Conservation (phyloP, 192 early-diverging fungal species). For the Podochytrium sp. region DNA sequence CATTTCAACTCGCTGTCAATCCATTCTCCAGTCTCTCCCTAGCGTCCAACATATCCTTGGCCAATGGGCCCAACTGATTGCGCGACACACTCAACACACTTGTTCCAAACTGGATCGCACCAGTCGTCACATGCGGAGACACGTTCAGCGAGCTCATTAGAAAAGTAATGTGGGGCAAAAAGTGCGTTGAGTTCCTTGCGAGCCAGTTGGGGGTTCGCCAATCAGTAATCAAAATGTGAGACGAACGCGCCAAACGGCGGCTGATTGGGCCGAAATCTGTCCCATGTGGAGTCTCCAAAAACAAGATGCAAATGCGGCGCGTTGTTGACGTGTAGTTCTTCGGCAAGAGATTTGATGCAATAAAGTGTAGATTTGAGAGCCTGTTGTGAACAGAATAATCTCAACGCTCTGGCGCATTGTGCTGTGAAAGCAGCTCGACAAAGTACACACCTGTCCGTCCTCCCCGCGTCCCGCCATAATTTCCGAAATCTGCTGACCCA, state of each 20-base stretch:
- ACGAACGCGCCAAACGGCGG: slow-evolving; percentile 14
- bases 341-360: slow-evolving; percentile 40
- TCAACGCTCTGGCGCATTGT: background rate
- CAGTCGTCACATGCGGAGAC: slow-evolving; percentile 9
- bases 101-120: slow-evolving; percentile 25
- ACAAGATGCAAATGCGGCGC: slow-evolving; percentile 19
- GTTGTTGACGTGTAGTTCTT: slow-evolving; percentile 24
- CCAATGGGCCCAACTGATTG: slow-evolving; percentile 29
- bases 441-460: slow-evolving; percentile 31
- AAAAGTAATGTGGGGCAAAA: slow-evolving; percentile 29
- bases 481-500: slow-evolving; percentile 20
- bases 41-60: slow-evolving; percentile 25
- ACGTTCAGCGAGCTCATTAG: slow-evolving; percentile 26
- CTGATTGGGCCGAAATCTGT: slow-evolving; percentile 1
- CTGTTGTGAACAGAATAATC: background rate
- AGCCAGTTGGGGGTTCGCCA: slow-evolving; percentile 38
- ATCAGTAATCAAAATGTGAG: slow-evolving; percentile 25
- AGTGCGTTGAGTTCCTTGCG: slow-evolving; percentile 21
- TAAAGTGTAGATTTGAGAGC: slow-evolving; percentile 39
- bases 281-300: slow-evolving; percentile 35
- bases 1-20: background rate
- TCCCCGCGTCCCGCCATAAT: slow-evolving; percentile 18
- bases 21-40: slow-evolving; percentile 12
- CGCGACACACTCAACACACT: slow-evolving; percentile 32
- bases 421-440: background rate